These are phyloP conservation scores for Calvatia gigantea DNA, from an alignment of 768 basidiomycete genomes.

Conservation along the genomic window DNA sequence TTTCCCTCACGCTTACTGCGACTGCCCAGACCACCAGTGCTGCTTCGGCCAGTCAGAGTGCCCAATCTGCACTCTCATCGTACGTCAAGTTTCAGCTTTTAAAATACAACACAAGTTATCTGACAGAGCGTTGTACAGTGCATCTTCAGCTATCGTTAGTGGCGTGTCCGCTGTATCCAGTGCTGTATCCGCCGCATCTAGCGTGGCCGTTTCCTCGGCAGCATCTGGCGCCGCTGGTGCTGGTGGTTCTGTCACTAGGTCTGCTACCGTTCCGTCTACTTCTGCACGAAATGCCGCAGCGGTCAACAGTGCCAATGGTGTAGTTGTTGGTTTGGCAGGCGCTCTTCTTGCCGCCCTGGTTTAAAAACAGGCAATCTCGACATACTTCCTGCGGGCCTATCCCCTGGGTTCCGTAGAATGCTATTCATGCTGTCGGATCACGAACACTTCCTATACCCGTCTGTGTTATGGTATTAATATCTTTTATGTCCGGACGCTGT, in stretches of 20 bases:
- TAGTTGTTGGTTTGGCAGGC: not conserved
- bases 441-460: no score
- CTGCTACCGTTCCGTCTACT: not conserved
- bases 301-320: not conserved
- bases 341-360: not conserved
- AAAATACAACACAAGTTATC: not conserved
- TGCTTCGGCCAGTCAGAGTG: not conserved
- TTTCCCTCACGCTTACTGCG: not conserved
- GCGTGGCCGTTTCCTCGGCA: no score
- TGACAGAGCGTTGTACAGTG: not conserved
- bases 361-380: not conserved
- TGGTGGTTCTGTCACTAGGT: not conserved
- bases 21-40: not conserved
- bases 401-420: no score
- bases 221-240: not conserved
- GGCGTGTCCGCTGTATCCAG: not conserved
- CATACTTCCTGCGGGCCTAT: no score
- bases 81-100: not conserved
- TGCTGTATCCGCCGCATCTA: not conserved
- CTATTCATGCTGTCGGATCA: no score
- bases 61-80: not conserved
- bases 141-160: no score
- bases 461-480: no score
- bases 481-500: no score
- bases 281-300: not conserved